phyloP scores from a whole-genome alignment of 163 green algal species.

The Trebouxia gelatinosa region DNA sequence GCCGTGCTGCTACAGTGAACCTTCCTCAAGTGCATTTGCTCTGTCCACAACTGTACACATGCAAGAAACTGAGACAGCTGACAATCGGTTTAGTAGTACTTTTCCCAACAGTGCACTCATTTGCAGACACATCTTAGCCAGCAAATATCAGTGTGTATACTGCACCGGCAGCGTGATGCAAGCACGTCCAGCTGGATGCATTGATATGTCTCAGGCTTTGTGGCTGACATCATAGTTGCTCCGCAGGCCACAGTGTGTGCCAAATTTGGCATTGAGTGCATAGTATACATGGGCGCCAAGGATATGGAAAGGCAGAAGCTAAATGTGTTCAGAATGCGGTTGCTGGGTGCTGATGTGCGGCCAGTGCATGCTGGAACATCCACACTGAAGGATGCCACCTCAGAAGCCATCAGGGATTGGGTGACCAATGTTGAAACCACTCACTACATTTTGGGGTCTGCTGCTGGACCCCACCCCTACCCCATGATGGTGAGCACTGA shows the following conservation, averaged over 20 bases:
- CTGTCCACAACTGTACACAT: no score
- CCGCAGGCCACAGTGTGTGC: conserved; percentile 94
- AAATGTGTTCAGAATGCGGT: conserved; percentile 99
- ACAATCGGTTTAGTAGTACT: no score
- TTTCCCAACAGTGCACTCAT: no score
- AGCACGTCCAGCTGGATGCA: no score
- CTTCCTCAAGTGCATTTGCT: no score
- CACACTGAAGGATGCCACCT: conserved; percentile 98
- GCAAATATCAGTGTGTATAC: no score
- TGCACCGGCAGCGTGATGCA: no score
- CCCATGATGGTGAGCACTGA: conserved; percentile 97
- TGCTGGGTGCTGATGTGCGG: conserved; percentile 94
- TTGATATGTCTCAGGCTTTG: no score
- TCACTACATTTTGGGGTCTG: conserved; percentile 98
- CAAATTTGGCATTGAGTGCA: conserved; percentile 90
- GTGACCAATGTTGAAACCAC: conserved; percentile 99
- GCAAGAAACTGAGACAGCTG: no score
- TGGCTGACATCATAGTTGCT: not conserved
- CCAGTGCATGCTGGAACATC: conserved; percentile 88
- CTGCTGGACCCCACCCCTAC: conserved; percentile 96
- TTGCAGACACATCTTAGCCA: no score
- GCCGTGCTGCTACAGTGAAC: no score
- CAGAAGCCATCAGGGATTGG: conserved; percentile 98
- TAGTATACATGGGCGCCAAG: conserved; percentile 99
- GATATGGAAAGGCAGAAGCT: conserved; percentile 84